Base-by-base conservation (phyloP, 306 rosid species). In the Glycine tomentella region DNA sequence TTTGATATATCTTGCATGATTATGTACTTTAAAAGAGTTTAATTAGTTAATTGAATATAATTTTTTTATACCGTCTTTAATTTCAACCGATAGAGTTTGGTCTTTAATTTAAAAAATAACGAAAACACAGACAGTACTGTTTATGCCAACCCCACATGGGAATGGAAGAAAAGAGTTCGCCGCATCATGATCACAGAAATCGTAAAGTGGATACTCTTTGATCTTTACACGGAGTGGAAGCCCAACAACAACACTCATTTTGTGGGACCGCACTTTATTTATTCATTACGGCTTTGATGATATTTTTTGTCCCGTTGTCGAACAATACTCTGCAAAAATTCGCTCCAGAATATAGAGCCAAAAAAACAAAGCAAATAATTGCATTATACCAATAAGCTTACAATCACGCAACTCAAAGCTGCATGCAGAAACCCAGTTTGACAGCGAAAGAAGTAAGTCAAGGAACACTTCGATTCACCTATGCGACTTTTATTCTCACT, bases 231-330 rank as follows among this genome's bases (percentile, higher is more conserved):
- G 15, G 50, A 67, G 81, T 76, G 83, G 75, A 83, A 83, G 3
- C 33, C 6, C 59, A 72, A 82, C 84, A 70, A 36, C 14, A 77
- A 4, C 74, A 79, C 82, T 78, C 33, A 33, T 57, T 15, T 61
- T 50, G 33, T 40, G 67, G 71, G 88, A 82, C 91, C 87, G 74
- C 73, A 7, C 25, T 59, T 51, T 67, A 49, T 70, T 79, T 78
- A 58, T 65, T 51, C 52, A 63, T 13, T 36, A 12, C 48, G 5
- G 49, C 6, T 64, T 64, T 64, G 6, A 36, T 64, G 12, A 36
- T 64, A 36, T 62, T 45, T 53, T 77, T 83, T 89, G 89, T 90
- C 87, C 74, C 72, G 15, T 74, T 84, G 82, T 79, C 81, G 76
- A 87, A 50, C 76, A 25, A 69, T 53, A 48, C 69, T 72, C 69